Evolutionary conservation across 495 filamentous ascomycete genomes (phyloP).

Genomic region (Lasiosphaeria hispida): DNA sequence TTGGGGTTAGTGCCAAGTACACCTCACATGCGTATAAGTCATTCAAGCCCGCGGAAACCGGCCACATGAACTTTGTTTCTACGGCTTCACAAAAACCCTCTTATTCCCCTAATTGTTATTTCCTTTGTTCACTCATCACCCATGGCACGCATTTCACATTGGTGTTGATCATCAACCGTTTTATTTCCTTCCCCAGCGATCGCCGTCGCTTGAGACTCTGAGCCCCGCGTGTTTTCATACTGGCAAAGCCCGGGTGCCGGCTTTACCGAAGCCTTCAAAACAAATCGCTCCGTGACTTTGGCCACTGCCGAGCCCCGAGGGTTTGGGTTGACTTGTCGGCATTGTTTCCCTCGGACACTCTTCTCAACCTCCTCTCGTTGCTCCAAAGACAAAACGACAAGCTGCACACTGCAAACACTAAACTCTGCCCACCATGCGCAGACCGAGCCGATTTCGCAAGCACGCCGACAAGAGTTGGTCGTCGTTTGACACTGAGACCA

Average conservation of each 20-base stretch:
- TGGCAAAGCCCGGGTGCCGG: no score
- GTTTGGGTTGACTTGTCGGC: no score
- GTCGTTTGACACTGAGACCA: conserved; percentile 19
- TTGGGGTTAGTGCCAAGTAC: neutral
- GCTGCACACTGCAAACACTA: neutral
- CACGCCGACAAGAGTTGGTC: conserved; percentile 18
- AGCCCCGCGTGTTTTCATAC: no score
- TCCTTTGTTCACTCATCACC: no score
- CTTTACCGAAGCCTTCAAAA: no score
- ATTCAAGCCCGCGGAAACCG: neutral
- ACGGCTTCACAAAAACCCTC: neutral
- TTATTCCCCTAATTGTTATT: no score
- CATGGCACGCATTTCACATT: neutral
- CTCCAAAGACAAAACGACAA: neutral
- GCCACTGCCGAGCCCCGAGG: no score
- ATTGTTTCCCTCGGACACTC: no score
- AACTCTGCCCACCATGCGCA: conserved; percentile 25
- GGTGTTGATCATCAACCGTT: neutral
- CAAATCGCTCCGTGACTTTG: no score
- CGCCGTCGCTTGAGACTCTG: neutral
- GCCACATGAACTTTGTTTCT: neutral
- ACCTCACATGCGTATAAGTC: neutral
- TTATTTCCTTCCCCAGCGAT: neutral
- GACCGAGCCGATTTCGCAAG: conserved; percentile 20
- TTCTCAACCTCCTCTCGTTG: no score